Evolutionary conservation across 345 rosid species (phyloP).

Genomic region (Durio zibethinus): DNA sequence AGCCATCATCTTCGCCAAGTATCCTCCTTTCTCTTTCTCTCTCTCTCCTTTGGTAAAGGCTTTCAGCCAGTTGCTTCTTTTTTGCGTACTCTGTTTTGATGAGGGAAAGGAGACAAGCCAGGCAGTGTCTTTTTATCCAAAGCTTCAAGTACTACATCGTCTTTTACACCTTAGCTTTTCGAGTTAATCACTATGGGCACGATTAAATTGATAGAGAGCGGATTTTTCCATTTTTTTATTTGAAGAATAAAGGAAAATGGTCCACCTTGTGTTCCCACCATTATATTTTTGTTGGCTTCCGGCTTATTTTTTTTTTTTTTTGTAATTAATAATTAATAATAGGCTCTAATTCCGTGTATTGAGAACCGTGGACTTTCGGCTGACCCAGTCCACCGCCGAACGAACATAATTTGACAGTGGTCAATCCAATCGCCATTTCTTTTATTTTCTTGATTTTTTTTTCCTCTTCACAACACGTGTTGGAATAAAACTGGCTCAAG

Average conservation of each 20-base stretch:
- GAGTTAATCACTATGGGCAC: background rate
- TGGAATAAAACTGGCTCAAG: too few relatives aligned
- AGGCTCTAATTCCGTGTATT: constrained; percentile 25
- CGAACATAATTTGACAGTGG: background rate
- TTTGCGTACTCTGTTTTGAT: constrained; percentile 15
- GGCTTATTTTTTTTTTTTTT: background rate
- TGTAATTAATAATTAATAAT: background rate
- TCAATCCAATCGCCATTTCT: background rate
- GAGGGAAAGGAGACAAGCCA: constrained; percentile 19
- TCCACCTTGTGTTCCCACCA: constrained; percentile 14
- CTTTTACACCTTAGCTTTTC: constrained; percentile 4
- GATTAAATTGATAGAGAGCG: background rate
- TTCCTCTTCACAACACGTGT: too few relatives aligned
- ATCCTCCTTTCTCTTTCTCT: constrained; percentile 1
- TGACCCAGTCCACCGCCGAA: background rate
- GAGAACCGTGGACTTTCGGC: constrained; percentile 22
- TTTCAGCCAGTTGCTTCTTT: background rate
- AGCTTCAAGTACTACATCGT: constrained; percentile 33
- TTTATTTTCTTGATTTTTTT: too few relatives aligned
- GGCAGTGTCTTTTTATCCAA: constrained; percentile 45
- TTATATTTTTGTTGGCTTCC: background rate
- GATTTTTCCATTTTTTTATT: background rate
- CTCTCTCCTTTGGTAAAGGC: constrained; percentile 1
- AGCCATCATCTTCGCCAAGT: constrained; percentile 33
- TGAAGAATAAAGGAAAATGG: background rate